Base-by-base conservation (phyloP, 1,284 basidiomycete species). In the Polyporus tsugae region DNA sequence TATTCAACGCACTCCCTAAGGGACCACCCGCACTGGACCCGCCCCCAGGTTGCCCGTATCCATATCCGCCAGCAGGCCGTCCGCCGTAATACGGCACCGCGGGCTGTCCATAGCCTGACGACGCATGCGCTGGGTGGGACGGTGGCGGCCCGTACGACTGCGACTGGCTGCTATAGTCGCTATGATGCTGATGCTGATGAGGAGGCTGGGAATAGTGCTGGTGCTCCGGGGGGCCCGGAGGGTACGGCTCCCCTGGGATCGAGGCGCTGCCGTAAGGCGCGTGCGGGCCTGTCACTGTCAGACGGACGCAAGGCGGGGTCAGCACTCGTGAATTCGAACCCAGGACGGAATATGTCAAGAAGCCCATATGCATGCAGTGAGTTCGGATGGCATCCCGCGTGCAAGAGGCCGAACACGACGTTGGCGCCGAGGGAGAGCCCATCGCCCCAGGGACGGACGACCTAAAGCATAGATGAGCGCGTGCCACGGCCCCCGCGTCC, bases 1-100 rank as follows among this genome's bases (percentile, higher is more conserved):
- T 15, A 38, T 67, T 72, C 62, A 69, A 61, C 57, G 74, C 74
- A 19, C 64, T 65, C 35, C 67, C 70, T n/a, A 75, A n/a, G n/a
- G 73, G 74, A 4, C 72, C 70, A 17, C 72, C 61, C 61, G 49
- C 58, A 57, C n/a, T 60, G n/a, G n/a, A 22, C 38, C 38, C 59
- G 55, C 22, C n/a, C 29, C 36, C 60, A 39, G 22, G 4, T 15
- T 22, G 36, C 33, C 46, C 61, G 17, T 62, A 35, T 6, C 29
- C 35, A 58, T 58, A 58, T 19, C 19, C 36, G 3, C 63, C 53
- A 9, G 63, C 36, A 1, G 63, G 41, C 4, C 25, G 55, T 10
- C 55, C 63, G n/a, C 36, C 36, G 22, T 38, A 25, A n/a, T 22
- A 15, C 19, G n/a, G 58, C n/a, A 11, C n/a, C 36, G 19, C 17